Conservation (phyloP, 2,329 filamentous ascomycete genomes). For the Colletotrichum eremochloae region DNA sequence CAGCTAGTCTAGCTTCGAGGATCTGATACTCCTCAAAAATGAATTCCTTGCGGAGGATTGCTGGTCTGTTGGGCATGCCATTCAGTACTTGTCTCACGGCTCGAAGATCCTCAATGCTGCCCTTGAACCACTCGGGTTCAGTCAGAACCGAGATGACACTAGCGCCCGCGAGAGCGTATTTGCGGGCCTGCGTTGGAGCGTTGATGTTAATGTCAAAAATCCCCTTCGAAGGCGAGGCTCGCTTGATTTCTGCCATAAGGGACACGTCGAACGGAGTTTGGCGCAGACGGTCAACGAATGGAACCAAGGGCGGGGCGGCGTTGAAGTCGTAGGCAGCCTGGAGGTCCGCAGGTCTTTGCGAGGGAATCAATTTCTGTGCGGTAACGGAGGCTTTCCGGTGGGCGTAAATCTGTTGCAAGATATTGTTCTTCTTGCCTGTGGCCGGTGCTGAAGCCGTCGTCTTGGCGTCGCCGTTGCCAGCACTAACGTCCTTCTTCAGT, state of each 20-base stretch:
- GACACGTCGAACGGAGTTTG: conserved; percentile 90
- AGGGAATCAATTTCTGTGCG: conserved; percentile 86
- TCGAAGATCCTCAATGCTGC: conserved; percentile 92
- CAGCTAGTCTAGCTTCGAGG: conserved; percentile 90
- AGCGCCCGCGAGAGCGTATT: conserved; percentile 92
- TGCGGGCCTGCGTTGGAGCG: conserved; percentile 89
- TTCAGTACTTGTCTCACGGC: conserved; percentile 90
- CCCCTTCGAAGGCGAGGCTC: conserved; percentile 95
- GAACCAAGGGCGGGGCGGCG: conserved; percentile 85
- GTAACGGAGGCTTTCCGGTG: conserved; percentile 82
- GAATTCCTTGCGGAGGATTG: conserved; percentile 94
- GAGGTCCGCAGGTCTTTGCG: conserved; percentile 84
- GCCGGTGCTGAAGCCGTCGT: conserved; percentile 47
- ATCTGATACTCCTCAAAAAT: conserved; percentile 99
- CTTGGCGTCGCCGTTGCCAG: conserved; percentile 47
- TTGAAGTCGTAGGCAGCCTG: conserved; percentile 89
- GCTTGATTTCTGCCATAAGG: conserved; percentile 97
- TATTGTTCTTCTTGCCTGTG: conserved; percentile 78
- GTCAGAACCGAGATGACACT: conserved; percentile 99
- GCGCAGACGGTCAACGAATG: conserved; percentile 82
- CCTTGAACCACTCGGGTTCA: conserved; percentile 99
- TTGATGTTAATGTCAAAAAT: conserved; percentile 90
- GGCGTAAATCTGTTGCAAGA: conserved; percentile 90
- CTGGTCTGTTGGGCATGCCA: conserved; percentile 91
- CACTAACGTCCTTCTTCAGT: conserved; percentile 59